Conservation (phyloP, 2,329 filamentous ascomycete species). For the Aspergillus sp. region DNA sequence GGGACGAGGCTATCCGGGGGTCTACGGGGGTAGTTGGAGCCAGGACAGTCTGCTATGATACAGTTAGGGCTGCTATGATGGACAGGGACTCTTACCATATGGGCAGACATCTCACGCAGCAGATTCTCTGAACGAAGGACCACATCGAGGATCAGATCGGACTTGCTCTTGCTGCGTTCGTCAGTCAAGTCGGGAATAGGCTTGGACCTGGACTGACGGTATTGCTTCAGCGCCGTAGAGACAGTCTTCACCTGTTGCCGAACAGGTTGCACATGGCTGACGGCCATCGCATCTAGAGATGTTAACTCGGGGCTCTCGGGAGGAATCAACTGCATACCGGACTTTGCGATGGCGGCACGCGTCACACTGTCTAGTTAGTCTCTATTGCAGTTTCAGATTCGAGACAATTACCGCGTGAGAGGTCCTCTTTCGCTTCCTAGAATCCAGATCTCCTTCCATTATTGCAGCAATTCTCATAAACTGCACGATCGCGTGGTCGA, state of each 20-base stretch:
- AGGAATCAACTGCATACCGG: constrained; percentile 39
- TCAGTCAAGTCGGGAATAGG: neutral
- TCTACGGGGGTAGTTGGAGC: constrained; percentile 7
- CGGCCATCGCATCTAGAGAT: constrained; percentile 50
- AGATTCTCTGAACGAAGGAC: constrained; percentile 50
- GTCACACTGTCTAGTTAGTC: constrained; percentile 43
- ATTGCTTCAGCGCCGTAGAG: constrained; percentile 30
- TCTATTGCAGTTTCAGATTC: neutral
- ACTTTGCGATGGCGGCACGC: constrained; percentile 51
- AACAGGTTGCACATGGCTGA: constrained; percentile 41
- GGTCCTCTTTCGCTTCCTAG: constrained; percentile 28
- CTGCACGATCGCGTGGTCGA: neutral
- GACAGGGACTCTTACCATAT: constrained; percentile 31
- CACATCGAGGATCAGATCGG: constrained; percentile 53
- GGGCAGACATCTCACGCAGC: constrained; percentile 47
- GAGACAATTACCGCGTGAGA: constrained; percentile 24
- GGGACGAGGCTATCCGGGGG: constrained; percentile 11
- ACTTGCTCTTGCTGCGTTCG: constrained; percentile 47
- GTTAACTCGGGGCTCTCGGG: neutral
- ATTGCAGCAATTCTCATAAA: neutral
- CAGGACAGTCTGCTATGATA: constrained; percentile 8
- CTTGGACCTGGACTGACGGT: constrained; percentile 20
- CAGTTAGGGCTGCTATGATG: neutral
- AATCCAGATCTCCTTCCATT: constrained; percentile 10
- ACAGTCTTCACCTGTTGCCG: constrained; percentile 24